Conservation (phyloP, 495 filamentous ascomycete genomes). For the Hypoxylon crocopeplum region DNA sequence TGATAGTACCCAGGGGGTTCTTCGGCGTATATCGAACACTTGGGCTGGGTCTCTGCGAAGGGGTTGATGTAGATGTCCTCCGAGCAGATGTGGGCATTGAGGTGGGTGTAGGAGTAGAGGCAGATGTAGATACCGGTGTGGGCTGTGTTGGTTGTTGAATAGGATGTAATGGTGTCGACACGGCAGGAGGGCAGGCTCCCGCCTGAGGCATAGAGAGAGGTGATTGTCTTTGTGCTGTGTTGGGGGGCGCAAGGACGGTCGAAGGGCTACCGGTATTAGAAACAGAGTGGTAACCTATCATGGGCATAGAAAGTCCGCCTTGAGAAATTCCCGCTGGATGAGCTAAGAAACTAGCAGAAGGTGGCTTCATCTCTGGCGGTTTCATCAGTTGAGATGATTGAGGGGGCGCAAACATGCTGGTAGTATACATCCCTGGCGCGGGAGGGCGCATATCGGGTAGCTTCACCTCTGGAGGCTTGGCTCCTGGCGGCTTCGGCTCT, state of each 20-base stretch:
- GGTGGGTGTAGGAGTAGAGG: conserved; percentile 4
- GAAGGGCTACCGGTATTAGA: conserved; percentile 31
- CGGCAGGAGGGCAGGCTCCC: conserved; percentile 26
- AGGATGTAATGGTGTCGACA: conserved; percentile 7
- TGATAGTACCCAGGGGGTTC: conserved; percentile 4
- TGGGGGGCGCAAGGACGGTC: conserved; percentile 53
- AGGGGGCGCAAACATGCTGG: conserved; percentile 44
- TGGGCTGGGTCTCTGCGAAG: conserved; percentile 1
- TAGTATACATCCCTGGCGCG: conserved; percentile 33
- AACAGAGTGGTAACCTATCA: conserved; percentile 38
- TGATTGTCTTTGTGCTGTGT: conserved; percentile 49
- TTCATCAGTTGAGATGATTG: conserved; percentile 38
- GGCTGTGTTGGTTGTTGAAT: conserved; percentile 31
- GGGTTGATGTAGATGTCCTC: conserved; percentile 2
- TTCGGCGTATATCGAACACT: conserved; percentile 23
- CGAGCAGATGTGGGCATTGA: conserved; percentile 18
- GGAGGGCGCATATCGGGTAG: conserved; percentile 38
- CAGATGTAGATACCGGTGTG: conserved; percentile 12
- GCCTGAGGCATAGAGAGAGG: conserved; percentile 49
- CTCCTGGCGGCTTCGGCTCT: conserved; percentile 30
- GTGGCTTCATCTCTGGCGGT: conserved; percentile 43
- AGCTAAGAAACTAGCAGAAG: conserved; percentile 49
- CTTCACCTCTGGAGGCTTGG: conserved; percentile 21
- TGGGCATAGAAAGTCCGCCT: conserved; percentile 41
- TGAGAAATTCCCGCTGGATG: conserved; percentile 44